Conservation (phyloP, 2,329 filamentous ascomycete species). For the Botrytis aclada region DNA sequence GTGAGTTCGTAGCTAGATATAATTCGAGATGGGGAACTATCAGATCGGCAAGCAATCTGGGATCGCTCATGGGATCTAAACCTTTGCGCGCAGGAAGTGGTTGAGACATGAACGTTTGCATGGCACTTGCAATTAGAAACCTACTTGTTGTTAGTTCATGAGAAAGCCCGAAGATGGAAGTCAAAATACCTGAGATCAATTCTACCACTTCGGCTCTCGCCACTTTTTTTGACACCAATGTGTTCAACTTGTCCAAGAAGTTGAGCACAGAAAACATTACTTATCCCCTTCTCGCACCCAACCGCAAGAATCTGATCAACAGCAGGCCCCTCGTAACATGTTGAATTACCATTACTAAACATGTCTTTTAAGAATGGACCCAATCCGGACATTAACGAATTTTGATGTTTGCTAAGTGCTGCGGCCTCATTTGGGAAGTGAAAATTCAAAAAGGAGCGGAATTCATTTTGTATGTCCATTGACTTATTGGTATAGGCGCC, state of each 20-base stretch:
- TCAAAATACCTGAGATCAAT: conserved; percentile 55
- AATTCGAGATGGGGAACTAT: conserved; percentile 60
- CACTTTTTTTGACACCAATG: conserved; percentile 50
- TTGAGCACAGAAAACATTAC: conserved; percentile 47
- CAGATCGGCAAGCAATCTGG: conserved; percentile 53
- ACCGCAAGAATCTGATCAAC: conserved; percentile 60
- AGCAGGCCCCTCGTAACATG: conserved; percentile 32
- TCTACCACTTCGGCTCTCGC: conserved; percentile 51
- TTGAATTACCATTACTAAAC: conserved; percentile 27
- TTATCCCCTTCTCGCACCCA: conserved; percentile 54
- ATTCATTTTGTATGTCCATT: conserved; percentile 54
- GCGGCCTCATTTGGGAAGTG: conserved; percentile 50
- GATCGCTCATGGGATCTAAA: conserved; percentile 52
- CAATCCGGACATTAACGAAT: conserved; percentile 48
- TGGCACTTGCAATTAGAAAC: conserved; percentile 58
- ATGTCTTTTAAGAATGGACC: conserved; percentile 40
- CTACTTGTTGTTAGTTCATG: conserved; percentile 38
- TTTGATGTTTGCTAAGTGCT: conserved; percentile 49
- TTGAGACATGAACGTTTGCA: conserved; percentile 53
- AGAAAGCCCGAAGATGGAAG: conserved; percentile 15
- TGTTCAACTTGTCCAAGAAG: conserved; percentile 54
- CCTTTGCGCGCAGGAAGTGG: conserved; percentile 50
- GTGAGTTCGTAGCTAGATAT: conserved; percentile 52
- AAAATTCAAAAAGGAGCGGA: conserved; percentile 51
- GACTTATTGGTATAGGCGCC: conserved; percentile 37